Evolutionary conservation across 257 asterid species (phyloP), one percentile per base, ranked within the genome.

Genomic region (Solanum peruvianum): DNA sequence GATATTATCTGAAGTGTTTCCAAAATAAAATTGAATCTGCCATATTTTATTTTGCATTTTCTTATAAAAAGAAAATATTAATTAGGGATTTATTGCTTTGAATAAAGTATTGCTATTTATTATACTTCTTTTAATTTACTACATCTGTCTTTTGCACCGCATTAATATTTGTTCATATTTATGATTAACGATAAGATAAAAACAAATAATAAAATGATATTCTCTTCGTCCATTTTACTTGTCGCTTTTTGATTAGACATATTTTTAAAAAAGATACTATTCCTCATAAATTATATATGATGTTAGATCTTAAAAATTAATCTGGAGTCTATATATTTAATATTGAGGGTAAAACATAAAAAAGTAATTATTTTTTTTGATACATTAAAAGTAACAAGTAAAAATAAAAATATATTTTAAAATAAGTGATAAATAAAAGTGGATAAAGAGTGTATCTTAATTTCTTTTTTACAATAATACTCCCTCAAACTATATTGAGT

Each of bases 401-500:
- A 42, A 42, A 42, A 42, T 3, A 37, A 37, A 37, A 37, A 37
- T 37, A 37, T 37, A 6, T 37, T 37, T 37, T 37, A 42, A 1
- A 10, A 42, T 42, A 42, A 42, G 4, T 3, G 47, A 42, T 4
- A 42, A 42, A 4, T 42, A 42, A 10, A 42, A 42, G 1, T 42
- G 13, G 3, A 10, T 4, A 3, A 1, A 42, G 1, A 3, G 1
- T 10, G 13, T 42, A 42, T 42, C 13, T 42, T 42, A 10, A 0
- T 42, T 42, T 42, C 3, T 10, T 10, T 42, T 42, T 42, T 42
- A 42, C 47, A 42, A 42, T 42, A 42, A 42, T 10, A 42, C 47
- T 42, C 14, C 47, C 14, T 42, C 14, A 2, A 41, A 9, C 44
- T 41, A 41, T 41, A 41, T 41, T 42, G 11, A 42, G 47, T 42